Conservation (phyloP, 75 land plant genomes). For the Cryptomeria japonica region DNA sequence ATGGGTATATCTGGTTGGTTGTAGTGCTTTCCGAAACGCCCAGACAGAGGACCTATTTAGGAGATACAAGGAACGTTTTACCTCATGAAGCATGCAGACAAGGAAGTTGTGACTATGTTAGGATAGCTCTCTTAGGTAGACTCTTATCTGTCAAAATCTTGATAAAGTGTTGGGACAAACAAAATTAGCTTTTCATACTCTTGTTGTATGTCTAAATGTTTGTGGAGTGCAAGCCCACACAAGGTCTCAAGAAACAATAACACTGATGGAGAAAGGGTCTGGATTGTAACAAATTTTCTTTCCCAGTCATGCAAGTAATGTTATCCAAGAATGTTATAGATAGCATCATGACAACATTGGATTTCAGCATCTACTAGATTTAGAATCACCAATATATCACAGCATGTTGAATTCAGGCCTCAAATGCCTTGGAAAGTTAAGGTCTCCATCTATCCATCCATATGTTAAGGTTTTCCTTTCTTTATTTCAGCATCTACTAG, state of each 20-base stretch:
- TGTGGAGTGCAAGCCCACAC: not conserved
- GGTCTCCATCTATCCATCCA: not conserved
- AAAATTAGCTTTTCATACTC: not conserved
- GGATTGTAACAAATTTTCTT: not conserved
- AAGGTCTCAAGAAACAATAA: not conserved
- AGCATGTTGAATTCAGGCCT: not conserved
- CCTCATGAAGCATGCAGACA: slow-evolving; percentile 1
- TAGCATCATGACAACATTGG: not conserved
- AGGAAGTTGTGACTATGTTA: not conserved
- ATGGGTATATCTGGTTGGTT: slow-evolving; percentile 66
- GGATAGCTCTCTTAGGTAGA: not conserved
- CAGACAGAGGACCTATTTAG: slow-evolving; percentile 63
- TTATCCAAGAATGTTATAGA: not conserved
- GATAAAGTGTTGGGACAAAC: not conserved
- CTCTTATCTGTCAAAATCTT: not conserved
- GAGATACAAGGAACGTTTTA: slow-evolving; percentile 49
- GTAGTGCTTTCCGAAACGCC: slow-evolving; percentile 75
- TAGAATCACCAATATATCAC: not conserved
- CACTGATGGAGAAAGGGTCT: not conserved
- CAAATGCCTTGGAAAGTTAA: not conserved
- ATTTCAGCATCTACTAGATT: not conserved
- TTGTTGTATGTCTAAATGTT: not conserved
- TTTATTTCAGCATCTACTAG: not conserved
- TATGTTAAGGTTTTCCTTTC: not conserved
- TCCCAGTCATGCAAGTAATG: not conserved